Base-by-base conservation (phyloP, 148 eudicot species). In the Talinum fruticosum region DNA sequence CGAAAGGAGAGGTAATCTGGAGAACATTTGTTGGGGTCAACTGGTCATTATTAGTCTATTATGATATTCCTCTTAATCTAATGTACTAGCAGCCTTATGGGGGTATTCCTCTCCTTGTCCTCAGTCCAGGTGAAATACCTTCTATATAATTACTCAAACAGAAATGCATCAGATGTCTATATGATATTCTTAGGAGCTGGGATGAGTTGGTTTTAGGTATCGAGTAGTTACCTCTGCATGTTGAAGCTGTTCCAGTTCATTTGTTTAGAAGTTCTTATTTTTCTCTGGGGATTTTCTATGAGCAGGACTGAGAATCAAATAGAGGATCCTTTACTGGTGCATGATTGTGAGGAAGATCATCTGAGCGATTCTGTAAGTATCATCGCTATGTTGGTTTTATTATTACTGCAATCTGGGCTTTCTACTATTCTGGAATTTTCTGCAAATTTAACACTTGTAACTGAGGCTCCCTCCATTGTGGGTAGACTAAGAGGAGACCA, bases 321-420 rank as follows among this genome's bases (percentile, higher is more conserved):
- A 83, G 89, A 82, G 79, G 91, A 91, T 69, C 81, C 92, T 75
- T 86, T 93, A 41, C 88, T 93, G 74, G 82, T 90, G 41, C 75
- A 78, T 77, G 90, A 87, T 71, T 81, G 71, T 77, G 91, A 88
- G 84, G 89, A 87, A 83, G 88, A 79, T 73, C 71, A 73, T 45
- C 54, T 35, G 19, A 70, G 35, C 26, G 76, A 81, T 24, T 36
- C 62, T 66, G 97, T 93, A 84, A 73, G 93, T 80, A 76, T 54
- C 79, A 41, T 70, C 41, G 66, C 35, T 45, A 29, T 24, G 78
- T 74, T 64, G 76, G 24, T 30, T 82, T 8, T 77, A 29, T 36
- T 28, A 2, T n/a, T 19, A 66, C 72, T 16, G 45, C 10, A 49
- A 26, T 2, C 12, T 3, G 24, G 62, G 8, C 62, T n/a, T n/a